A percentile compares a stretch with the other conserved stretches of the same genome.
Evolutionary conservation across 768 basidiomycete genomes (phyloP).

Genomic region (Favolaschia claudopus): DNA sequence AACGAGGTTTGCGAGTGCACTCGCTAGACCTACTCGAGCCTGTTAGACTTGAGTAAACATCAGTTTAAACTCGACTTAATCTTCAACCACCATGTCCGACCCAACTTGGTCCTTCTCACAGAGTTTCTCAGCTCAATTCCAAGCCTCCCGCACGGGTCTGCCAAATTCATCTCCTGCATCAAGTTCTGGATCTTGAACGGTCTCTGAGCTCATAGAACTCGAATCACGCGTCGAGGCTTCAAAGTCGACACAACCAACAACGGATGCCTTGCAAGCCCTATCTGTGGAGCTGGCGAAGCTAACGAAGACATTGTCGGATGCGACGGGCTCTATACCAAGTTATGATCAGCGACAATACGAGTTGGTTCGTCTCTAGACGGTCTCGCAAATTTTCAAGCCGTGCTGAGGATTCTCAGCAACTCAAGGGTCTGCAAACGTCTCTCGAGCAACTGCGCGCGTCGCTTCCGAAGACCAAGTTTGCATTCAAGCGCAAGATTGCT

Average conservation of each 20-base stretch:
- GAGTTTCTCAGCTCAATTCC: constrained; percentile 58
- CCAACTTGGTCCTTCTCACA: constrained; percentile 56
- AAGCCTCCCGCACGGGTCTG: constrained; percentile 59
- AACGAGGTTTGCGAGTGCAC: too few species aligned
- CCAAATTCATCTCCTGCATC: constrained; percentile 26
- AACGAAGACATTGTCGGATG: constrained; percentile 69
- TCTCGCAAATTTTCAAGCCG: not conserved
- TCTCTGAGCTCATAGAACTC: constrained; percentile 49
- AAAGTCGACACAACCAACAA: constrained; percentile 35
- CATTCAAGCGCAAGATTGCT: constrained; percentile 61
- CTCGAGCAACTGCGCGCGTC: constrained; percentile 59
- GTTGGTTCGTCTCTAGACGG: constrained; percentile 50
- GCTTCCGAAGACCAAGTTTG: constrained; percentile 66
- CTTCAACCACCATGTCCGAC: constrained; percentile 36
- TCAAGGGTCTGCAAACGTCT: constrained; percentile 65
- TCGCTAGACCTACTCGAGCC: too few species aligned
- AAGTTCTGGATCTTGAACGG: constrained; percentile 23
- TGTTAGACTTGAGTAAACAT: too few species aligned
- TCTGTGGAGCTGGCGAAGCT: constrained; percentile 62
- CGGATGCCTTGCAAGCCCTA: constrained; percentile 51
- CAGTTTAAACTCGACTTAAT: too few species aligned
- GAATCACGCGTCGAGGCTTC: constrained; percentile 52
- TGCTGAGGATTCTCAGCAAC: constrained; percentile 58
- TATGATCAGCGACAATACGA: constrained; percentile 82
- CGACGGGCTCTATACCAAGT: constrained; percentile 67